Evolutionary conservation across 140 eudicot species (phyloP).

Genomic region (Bidens hawaiensis): DNA sequence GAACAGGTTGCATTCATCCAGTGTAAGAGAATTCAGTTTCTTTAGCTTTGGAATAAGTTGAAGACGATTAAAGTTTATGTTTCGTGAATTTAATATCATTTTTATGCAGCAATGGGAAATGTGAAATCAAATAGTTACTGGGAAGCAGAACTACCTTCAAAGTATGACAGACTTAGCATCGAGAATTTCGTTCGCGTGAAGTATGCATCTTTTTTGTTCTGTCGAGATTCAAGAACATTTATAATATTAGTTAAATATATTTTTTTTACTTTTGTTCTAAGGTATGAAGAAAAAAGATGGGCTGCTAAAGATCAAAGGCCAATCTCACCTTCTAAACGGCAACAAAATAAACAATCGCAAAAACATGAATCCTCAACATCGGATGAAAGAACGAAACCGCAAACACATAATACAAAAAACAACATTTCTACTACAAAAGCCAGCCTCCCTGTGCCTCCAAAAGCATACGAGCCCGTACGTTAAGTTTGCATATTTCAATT

Average conservation of each 20-base stretch:
- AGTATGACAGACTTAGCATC: slow-evolving; percentile 48
- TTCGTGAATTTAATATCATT: background rate
- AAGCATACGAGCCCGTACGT: slow-evolving; percentile 67
- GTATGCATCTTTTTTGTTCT: slow-evolving; percentile 35
- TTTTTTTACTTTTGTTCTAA: slow-evolving; percentile 18
- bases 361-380: slow-evolving; percentile 43
- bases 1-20: slow-evolving; percentile 94
- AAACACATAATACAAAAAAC: slow-evolving; percentile 30
- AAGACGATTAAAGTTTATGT: background rate
- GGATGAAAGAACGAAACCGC: slow-evolving; percentile 36
- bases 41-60: slow-evolving; percentile 2
- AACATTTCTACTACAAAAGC: slow-evolving; percentile 27
- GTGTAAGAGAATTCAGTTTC: slow-evolving; percentile 44
- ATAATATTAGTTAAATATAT: too few relatives aligned
- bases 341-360: slow-evolving; percentile 50
- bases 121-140: slow-evolving; percentile 62
- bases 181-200: slow-evolving; percentile 57
- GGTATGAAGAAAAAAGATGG: slow-evolving; percentile 79
- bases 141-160: slow-evolving; percentile 74
- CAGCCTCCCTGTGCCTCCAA: slow-evolving; percentile 74
- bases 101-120: slow-evolving; percentile 55
- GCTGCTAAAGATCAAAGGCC: slow-evolving; percentile 40
- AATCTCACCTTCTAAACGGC: slow-evolving; percentile 52
- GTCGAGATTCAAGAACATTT: background rate
- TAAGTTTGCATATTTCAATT: slow-evolving; percentile 1